Evolutionary conservation across 495 filamentous ascomycete species (phyloP).

Genomic region (Daldinia vernicosa): DNA sequence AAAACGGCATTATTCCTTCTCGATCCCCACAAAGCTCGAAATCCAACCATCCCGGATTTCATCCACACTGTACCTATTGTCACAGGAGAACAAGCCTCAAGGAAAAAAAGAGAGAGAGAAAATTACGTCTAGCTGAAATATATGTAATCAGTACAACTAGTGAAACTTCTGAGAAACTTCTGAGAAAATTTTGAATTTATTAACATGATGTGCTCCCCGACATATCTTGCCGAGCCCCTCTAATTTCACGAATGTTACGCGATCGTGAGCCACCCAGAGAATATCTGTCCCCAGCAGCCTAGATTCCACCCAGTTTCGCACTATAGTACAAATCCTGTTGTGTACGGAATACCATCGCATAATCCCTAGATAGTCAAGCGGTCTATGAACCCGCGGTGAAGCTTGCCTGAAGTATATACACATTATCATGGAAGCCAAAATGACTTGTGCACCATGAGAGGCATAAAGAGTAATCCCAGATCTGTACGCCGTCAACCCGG

Average conservation of each 20-base stretch:
- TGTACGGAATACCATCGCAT: background rate
- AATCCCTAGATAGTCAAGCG: background rate
- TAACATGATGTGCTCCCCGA: background rate
- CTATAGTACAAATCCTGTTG: background rate
- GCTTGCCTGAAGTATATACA: background rate
- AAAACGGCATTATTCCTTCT: background rate
- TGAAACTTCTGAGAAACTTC: background rate
- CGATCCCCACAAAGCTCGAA: background rate
- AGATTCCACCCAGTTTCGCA: background rate
- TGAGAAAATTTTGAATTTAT: background rate
- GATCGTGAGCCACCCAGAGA: background rate
- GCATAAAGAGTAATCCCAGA: background rate
- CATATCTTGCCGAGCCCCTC: background rate
- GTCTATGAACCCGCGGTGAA: background rate
- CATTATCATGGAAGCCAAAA: background rate
- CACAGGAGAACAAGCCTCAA: too few relatives aligned
- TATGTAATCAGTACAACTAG: background rate
- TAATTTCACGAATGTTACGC: background rate
- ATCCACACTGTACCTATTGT: background rate
- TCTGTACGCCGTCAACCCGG: slow-evolving; percentile 5
- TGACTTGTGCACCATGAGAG: background rate
- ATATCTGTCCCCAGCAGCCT: background rate
- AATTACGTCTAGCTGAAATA: background rate
- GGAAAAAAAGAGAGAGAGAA: background rate
- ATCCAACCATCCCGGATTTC: background rate